phyloP scores from a whole-genome alignment of 495 filamentous ascomycete genomes.

The Immersiella caudata region DNA sequence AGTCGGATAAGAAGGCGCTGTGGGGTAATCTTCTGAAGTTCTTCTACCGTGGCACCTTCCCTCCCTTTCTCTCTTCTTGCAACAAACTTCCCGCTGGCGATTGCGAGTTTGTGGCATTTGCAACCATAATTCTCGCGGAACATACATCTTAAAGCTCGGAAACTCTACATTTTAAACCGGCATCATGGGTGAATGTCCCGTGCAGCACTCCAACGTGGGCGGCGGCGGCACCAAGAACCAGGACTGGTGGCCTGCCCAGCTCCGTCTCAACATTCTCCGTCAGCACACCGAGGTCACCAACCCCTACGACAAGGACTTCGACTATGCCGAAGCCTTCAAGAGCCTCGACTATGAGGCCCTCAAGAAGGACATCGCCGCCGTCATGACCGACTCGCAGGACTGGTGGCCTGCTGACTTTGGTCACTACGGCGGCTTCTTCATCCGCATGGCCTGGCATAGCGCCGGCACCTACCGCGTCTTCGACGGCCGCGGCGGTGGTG shows the following conservation, averaged over 20 bases:
- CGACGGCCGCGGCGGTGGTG: conserved; percentile 73
- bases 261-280: conserved; percentile 70
- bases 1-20: conserved; percentile 20
- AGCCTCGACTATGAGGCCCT: conserved; percentile 68
- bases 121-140: neutral
- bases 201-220: conserved; percentile 56
- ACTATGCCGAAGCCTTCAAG: conserved; percentile 72
- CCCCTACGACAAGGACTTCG: conserved; percentile 61
- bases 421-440: conserved; percentile 75
- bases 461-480: conserved; percentile 72
- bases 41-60: neutral
- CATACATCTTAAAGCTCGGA: neutral
- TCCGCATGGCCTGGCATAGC: conserved; percentile 79
- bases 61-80: neutral
- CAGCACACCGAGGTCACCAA: conserved; percentile 66
- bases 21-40: conserved; percentile 8
- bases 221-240: conserved; percentile 63
- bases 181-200: conserved; percentile 52
- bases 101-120: neutral
- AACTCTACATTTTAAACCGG: neutral
- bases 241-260: conserved; percentile 71
- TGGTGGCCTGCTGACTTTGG: conserved; percentile 80
- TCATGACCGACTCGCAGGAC: conserved; percentile 77
- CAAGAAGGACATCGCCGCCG: conserved; percentile 65
- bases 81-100: neutral